Evolutionary conservation across 208 protist genomes (phyloP), one percentile per base, ranked within the genome.

Genomic region (Leishmania tarentolae): DNA sequence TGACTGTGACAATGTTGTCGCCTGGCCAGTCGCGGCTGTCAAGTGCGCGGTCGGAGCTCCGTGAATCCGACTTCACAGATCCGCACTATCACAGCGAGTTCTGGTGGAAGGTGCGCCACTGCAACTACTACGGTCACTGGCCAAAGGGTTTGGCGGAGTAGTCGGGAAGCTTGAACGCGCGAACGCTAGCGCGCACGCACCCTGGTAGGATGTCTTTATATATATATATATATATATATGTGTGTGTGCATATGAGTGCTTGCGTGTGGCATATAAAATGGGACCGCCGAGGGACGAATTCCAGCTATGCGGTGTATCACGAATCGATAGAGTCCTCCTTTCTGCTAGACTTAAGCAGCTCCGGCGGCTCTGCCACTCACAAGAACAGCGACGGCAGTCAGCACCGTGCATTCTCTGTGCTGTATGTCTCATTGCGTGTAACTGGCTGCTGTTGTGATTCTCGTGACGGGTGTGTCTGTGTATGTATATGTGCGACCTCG

Each of bases 41-140:
- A 0, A 92, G 84, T 73, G 90, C 95, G 1, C 89, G 95, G 8
- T 90, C 93, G 1, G 93, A 96, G 83, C 81, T 98, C 80, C 91
- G 93, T 9, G 95, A 98, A 82, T 88, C 87, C 0, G 93, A 98
- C 79, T 94, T 96, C 79, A 98, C 90, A 24, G 95, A 98, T 77
- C 93, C 93, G 40, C 91, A 96, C 82, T 96, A 92, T 85, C 91
- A 96, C 82, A 96, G 90, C 73, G 93, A 98, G 84, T 83, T 96
- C 37, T 96, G 92, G 93, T 98, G 95, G 95, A 96, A 96, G 82
- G 63, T 98, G 46, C 89, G 92, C 31, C 95, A 98, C 86, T 83
- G 88, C 50, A 78, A 83, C 75, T 96, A 95, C 83, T 98, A 97
- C 81, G 93, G 95, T 28, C 95, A 98, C 77, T 98, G 95, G 95